Evolutionary conservation across 2,329 filamentous ascomycete genomes (phyloP), one percentile per base, ranked within the genome.

Genomic region (Epichloe bromicola): DNA sequence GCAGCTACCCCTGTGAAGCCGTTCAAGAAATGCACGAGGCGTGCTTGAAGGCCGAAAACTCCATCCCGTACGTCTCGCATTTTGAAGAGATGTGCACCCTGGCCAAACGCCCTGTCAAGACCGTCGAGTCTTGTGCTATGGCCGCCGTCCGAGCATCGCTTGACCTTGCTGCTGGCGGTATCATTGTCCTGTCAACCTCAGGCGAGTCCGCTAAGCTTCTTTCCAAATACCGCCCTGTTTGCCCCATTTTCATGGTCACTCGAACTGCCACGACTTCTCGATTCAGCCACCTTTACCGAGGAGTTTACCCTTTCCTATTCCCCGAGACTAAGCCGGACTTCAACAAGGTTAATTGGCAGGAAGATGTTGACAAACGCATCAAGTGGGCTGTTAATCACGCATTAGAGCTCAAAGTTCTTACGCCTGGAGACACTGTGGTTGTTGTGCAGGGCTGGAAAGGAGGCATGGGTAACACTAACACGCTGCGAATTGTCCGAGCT

Each of bases 221-320:
- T 59, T 95, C 91, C 75, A 98, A 98, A 78, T 98, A 96, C 77
- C 87, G 93, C 65, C 93, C 93, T 48, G 90, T 97, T 57, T 97
- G 91, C 81, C 93, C 93, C 61, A 96, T 98, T 74, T 91, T 98
- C 78, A 97, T 97, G 91, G 87, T 98, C 57, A 95, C 91, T 58
- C 85, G 93, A 63, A 95, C 86, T 68, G 73, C 82, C 46, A 82
- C 79, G 58, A 88, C 93, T 49, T 86, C 89, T 54, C 80, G 93
- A 72, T 97, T 93, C 71, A 86, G 83, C 59, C 93, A 98, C 71
- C 73, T 98, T 68, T 97, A 96, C 76, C 91, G 93, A 66, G 93
- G 93, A 62, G 91, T 98, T 56, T 98, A 96, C 68, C 93, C 93
- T 53, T 98, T 98, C 85, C 78, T 86, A 64, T 97, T 96, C 79